Percentiles rank a stretch among this genome's conserved stretches.
These are phyloP conservation scores for Collybia sp. DNA, from an alignment of 768 basidiomycete species.

Conservation along the genomic window DNA sequence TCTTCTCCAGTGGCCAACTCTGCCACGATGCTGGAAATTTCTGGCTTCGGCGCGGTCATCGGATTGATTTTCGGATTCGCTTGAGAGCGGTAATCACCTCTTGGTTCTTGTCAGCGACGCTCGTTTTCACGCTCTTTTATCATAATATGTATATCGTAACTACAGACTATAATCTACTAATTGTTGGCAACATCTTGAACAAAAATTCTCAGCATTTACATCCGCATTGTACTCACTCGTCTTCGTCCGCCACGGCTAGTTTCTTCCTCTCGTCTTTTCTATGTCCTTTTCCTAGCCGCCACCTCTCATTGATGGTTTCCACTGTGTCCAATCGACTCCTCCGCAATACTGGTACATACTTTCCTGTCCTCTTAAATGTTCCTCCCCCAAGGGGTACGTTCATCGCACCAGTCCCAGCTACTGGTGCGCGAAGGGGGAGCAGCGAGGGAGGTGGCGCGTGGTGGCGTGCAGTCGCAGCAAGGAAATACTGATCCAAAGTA, in stretches of 20 bases:
- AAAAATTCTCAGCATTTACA: no score
- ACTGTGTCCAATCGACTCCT: constrained; percentile 68
- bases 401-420: constrained; percentile 12
- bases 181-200: no score
- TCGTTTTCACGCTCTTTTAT: no score
- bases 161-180: no score
- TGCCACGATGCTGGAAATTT: no score
- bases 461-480: constrained; percentile 46
- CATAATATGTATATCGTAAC: no score
- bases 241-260: constrained; percentile 12
- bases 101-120: no score
- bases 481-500: constrained; percentile 62
- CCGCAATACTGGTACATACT: constrained; percentile 64
- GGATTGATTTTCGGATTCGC: no score
- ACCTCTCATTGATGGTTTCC: constrained; percentile 74
- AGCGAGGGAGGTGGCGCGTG: constrained; percentile 33
- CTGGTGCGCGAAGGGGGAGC: constrained; percentile 25
- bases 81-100: no score
- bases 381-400: constrained; percentile 74
- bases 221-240: constrained; percentile 5
- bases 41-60: no score
- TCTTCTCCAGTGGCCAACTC: no score
- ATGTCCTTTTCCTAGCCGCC: constrained; percentile 63
- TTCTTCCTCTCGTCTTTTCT: constrained; percentile 34
- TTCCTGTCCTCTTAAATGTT: constrained; percentile 49